These are phyloP conservation scores for Beta macrorhiza DNA, from an alignment of 179 eudicot genomes.

Conservation along the genomic window DNA sequence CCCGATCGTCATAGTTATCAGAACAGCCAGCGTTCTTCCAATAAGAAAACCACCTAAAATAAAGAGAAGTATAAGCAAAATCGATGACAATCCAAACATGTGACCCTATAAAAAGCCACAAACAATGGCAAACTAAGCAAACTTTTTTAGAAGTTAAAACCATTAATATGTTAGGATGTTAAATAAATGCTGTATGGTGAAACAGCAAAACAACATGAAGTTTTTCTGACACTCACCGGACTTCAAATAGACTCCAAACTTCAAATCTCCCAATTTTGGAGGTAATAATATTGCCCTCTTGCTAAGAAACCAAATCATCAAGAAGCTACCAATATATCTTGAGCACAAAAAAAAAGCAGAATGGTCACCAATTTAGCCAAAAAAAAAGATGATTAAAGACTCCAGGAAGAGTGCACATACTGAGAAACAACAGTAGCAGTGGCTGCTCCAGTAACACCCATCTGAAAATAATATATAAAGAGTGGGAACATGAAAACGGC, in stretches of 20 bases:
- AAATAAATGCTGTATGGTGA: background rate
- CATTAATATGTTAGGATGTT: background rate
- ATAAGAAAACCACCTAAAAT: conserved; percentile 81
- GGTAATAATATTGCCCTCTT: conserved; percentile 70
- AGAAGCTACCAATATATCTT: conserved; percentile 65
- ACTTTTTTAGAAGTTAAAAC: background rate
- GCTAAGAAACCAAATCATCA: conserved; percentile 72
- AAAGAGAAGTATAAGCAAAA: background rate
- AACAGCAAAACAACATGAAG: background rate
- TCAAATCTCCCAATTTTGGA: conserved; percentile 67
- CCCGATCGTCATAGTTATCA: conserved; percentile 74
- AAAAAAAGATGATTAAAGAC: background rate
- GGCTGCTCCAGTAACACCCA: conserved; percentile 92
- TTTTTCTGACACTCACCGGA: conserved; percentile 56
- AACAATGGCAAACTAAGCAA: background rate
- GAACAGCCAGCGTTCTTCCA: conserved; percentile 86
- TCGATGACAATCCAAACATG: background rate
- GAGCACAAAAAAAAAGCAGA: conserved; percentile 10
- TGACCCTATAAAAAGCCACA: background rate
- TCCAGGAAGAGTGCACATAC: conserved; percentile 43
- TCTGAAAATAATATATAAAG: conserved; percentile 49
- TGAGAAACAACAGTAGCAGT: conserved; percentile 81
- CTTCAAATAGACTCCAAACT: conserved; percentile 75
- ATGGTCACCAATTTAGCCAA: background rate
- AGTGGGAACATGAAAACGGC: conserved; percentile 77